These are phyloP conservation scores for Paracorniculantispora psalliotae DNA, from an alignment of 2,329 filamentous ascomycete species.

Conservation along the genomic window DNA sequence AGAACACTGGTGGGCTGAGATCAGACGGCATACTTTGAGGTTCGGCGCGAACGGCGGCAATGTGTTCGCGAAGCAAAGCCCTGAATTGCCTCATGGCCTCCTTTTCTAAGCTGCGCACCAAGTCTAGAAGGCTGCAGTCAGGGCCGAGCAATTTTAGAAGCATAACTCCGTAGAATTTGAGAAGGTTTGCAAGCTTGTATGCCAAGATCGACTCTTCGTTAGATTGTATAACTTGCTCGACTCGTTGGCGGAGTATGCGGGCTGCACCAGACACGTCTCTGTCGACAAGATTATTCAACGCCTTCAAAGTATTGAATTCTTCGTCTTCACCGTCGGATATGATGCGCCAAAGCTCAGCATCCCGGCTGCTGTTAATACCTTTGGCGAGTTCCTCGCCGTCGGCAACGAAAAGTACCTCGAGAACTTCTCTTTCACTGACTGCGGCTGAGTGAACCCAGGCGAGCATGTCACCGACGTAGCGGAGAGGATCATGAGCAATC, in stretches of 20 bases:
- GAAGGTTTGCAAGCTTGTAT: constrained; percentile 84
- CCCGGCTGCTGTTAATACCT: constrained; percentile 72
- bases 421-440: constrained; percentile 86
- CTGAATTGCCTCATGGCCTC: constrained; percentile 81
- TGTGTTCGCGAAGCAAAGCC: constrained; percentile 72
- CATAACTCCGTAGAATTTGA: constrained; percentile 83
- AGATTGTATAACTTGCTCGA: constrained; percentile 87
- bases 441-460: constrained; percentile 94
- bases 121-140: constrained; percentile 63
- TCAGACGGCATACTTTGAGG: constrained; percentile 66
- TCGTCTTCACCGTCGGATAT: constrained; percentile 53
- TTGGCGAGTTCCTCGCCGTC: constrained; percentile 85
- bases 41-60: constrained; percentile 68
- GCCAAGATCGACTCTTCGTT: constrained; percentile 85
- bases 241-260: constrained; percentile 78
- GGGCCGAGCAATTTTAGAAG: constrained; percentile 73
- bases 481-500: constrained; percentile 81
- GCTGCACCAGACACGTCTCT: constrained; percentile 77
- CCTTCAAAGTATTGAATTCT: constrained; percentile 74
- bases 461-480: constrained; percentile 95
- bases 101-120: constrained; percentile 63
- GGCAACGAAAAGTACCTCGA: constrained; percentile 86
- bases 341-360: constrained; percentile 79
- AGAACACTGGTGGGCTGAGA: constrained; percentile 71
- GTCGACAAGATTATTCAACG: constrained; percentile 80